phyloP scores from a whole-genome alignment of 2,329 filamentous ascomycete genomes.

The Trichoderma atrobrunneum region DNA sequence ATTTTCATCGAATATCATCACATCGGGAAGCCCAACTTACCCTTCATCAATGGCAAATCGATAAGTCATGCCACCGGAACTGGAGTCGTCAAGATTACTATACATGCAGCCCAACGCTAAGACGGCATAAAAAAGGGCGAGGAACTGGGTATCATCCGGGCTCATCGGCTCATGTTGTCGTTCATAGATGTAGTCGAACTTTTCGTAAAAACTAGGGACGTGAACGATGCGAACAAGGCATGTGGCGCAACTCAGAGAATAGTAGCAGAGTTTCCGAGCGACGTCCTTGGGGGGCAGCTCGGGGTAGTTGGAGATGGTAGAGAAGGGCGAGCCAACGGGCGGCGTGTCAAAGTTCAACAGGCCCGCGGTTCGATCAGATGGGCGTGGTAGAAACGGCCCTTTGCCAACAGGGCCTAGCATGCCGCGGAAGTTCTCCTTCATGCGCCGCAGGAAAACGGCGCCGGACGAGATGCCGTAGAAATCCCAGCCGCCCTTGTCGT shows the following conservation, averaged over 20 bases:
- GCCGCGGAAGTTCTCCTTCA: slow-evolving; percentile 83
- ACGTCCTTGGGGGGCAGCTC: slow-evolving; percentile 67
- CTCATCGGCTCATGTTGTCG: slow-evolving; percentile 60
- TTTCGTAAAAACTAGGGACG: slow-evolving; percentile 74
- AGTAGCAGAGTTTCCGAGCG: slow-evolving; percentile 53
- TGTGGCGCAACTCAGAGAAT: slow-evolving; percentile 56
- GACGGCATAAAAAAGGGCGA: slow-evolving; percentile 69
- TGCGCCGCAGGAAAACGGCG: slow-evolving; percentile 78
- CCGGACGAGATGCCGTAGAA: slow-evolving; percentile 94
- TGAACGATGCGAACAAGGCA: slow-evolving; percentile 70
- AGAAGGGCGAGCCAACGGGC: slow-evolving; percentile 61
- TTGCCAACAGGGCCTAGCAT: slow-evolving; percentile 65
- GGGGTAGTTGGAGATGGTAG: slow-evolving; percentile 50
- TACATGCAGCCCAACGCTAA: slow-evolving; percentile 74
- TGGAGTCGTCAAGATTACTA: slow-evolving; percentile 53
- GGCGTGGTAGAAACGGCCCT: slow-evolving; percentile 55
- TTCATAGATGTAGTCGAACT: slow-evolving; percentile 75
- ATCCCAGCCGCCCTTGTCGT: slow-evolving; percentile 89
- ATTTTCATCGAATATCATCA: background rate
- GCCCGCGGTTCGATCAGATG: slow-evolving; percentile 45
- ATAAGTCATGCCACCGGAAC: slow-evolving; percentile 48
- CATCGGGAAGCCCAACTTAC: slow-evolving; percentile 35
- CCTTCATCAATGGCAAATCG: slow-evolving; percentile 54
- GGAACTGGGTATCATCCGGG: slow-evolving; percentile 63
- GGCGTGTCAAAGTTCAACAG: slow-evolving; percentile 73